phyloP scores from a whole-genome alignment of 305 asterid genomes.

The Solanum hybrid region DNA sequence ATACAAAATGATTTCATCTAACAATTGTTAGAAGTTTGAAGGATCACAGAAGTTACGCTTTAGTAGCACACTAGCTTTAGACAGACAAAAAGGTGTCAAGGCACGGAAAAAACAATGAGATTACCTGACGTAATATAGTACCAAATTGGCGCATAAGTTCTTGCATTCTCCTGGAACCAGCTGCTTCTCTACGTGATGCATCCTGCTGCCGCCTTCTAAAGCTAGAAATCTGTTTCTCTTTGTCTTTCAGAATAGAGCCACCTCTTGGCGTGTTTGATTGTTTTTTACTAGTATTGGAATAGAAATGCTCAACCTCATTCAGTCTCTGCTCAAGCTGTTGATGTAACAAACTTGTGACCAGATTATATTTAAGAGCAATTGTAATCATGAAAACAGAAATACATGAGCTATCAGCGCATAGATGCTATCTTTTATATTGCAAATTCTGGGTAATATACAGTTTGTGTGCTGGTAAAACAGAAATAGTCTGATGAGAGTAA shows the following conservation, averaged over 20 bases:
- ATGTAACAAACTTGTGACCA: conserved; percentile 1
- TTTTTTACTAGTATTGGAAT: conserved; percentile 41
- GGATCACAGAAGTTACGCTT: background rate
- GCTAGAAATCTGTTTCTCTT: conserved; percentile 37
- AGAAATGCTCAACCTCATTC: conserved; percentile 66
- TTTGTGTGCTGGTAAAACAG: background rate
- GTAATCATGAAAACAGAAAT: background rate
- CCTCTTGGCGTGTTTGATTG: conserved; percentile 38
- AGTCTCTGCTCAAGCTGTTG: conserved; percentile 66
- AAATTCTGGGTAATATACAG: background rate
- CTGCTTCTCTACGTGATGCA: conserved; percentile 59
- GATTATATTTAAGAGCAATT: background rate
- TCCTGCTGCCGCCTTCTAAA: conserved; percentile 65
- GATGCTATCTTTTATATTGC: background rate
- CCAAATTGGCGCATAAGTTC: conserved; percentile 72
- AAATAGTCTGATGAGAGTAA: background rate
- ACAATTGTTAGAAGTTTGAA: background rate
- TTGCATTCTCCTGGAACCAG: conserved; percentile 83
- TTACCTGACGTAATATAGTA: conserved; percentile 52
- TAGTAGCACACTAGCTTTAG: background rate
- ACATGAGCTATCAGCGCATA: background rate
- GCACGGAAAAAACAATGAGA: background rate
- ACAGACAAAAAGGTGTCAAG: background rate
- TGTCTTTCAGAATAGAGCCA: conserved; percentile 41
- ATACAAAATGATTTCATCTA: background rate